phyloP scores from a whole-genome alignment of 2,329 filamentous ascomycete species.

The Fusarium pseudonygamai region DNA sequence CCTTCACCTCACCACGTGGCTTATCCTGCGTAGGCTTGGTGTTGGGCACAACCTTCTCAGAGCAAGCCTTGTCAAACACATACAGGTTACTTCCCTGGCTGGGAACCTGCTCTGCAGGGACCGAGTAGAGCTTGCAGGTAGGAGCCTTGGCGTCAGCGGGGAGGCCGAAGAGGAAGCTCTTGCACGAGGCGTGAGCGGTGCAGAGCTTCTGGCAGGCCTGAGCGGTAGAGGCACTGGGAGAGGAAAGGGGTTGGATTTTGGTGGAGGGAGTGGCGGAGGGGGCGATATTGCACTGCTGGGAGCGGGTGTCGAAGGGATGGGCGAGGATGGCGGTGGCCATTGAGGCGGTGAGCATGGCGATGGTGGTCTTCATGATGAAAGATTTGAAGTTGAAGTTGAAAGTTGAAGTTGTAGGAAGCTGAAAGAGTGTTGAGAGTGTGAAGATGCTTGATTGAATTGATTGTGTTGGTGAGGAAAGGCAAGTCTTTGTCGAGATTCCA shows the following conservation, averaged over 20 bases:
- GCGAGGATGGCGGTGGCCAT: slow-evolving; percentile 20
- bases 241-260: slow-evolving; percentile 3
- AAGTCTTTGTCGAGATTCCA: background rate
- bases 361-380: slow-evolving; percentile 26
- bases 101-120: background rate
- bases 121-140: background rate
- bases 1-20: background rate
- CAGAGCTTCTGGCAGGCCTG: slow-evolving; percentile 4
- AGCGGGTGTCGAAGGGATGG: slow-evolving; percentile 14
- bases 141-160: background rate
- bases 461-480: background rate
- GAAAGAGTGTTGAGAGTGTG: background rate
- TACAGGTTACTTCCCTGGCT: background rate
- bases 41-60: background rate
- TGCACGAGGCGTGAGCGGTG: background rate
- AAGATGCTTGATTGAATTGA: background rate
- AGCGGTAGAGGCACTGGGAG: background rate
- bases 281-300: slow-evolving; percentile 26
- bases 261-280: background rate
- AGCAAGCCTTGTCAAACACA: slow-evolving; percentile 13
- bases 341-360: slow-evolving; percentile 22
- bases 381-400: background rate
- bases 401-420: background rate
- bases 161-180: slow-evolving; percentile 12
- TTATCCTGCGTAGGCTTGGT: slow-evolving; percentile 7